These are phyloP conservation scores for Blastobotrys chiropterorum DNA, from an alignment of 805 yeast genomes.

Conservation along the genomic window DNA sequence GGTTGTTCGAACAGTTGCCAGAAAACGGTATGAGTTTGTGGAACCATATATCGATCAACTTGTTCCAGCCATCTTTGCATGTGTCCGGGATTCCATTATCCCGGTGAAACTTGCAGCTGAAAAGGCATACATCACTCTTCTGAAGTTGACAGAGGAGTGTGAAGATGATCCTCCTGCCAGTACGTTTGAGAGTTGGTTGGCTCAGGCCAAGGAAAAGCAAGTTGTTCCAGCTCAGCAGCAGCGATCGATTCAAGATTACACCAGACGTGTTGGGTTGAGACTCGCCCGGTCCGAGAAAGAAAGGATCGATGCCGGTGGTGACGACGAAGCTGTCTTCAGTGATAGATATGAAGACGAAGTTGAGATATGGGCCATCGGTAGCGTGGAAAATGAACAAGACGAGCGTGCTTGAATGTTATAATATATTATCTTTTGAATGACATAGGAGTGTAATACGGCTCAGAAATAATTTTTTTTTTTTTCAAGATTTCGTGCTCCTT, in stretches of 20 bases:
- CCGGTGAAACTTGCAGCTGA: slow-evolving; percentile 95
- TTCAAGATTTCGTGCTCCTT: no score
- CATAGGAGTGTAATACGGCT: no score
- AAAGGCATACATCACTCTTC: slow-evolving; percentile 70
- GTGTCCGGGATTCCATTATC: slow-evolving; percentile 81
- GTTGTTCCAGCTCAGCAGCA: slow-evolving; percentile 23
- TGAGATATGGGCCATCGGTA: slow-evolving; percentile 74
- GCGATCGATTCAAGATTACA: slow-evolving; percentile 81
- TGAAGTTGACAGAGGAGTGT: slow-evolving; percentile 63
- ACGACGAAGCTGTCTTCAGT: slow-evolving; percentile 73
- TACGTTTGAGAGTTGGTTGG: slow-evolving; percentile 61
- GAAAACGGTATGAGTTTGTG: slow-evolving; percentile 49
- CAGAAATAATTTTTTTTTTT: no score
- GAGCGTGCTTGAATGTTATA: not conserved
- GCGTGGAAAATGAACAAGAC: slow-evolving; percentile 6
- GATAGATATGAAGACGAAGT: slow-evolving; percentile 81
- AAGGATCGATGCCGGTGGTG: slow-evolving; percentile 85
- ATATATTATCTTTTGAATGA: no score
- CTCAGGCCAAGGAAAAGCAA: slow-evolving; percentile 30
- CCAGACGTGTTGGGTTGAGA: slow-evolving; percentile 82
- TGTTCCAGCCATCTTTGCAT: slow-evolving; percentile 69
- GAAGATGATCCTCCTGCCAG: slow-evolving; percentile 38
- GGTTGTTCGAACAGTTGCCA: slow-evolving; percentile 65
- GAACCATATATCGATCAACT: slow-evolving; percentile 48
- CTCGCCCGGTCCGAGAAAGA: slow-evolving; percentile 84